Percentiles rank a stretch among this genome's conserved stretches.
Conservation (phyloP, 148 eudicot species). For the Nepenthes gracilis region DNA sequence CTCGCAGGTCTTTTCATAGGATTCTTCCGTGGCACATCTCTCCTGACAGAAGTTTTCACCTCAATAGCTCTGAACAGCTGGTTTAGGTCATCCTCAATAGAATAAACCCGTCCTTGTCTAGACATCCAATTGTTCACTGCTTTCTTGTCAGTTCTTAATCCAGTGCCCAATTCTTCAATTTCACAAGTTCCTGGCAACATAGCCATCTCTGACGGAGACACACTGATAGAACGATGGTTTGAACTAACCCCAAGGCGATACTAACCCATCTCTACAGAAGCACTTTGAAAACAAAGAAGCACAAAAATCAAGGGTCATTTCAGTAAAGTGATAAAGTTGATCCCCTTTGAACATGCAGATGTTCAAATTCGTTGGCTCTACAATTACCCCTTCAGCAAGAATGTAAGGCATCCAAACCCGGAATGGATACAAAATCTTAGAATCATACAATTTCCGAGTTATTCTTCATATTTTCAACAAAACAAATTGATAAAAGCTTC, state of each 20-base stretch:
- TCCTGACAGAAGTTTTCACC: conserved; percentile 26
- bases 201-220: conserved; percentile 25
- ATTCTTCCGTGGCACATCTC: conserved; percentile 31
- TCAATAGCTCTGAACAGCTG: conserved; percentile 65
- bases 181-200: conserved; percentile 32
- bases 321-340: too few species aligned
- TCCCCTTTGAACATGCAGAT: too few species aligned
- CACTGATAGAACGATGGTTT: conserved; percentile 1
- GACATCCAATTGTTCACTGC: conserved; percentile 5
- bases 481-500: too few species aligned
- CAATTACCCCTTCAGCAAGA: too few species aligned
- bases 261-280: conserved; percentile 17
- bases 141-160: conserved; percentile 16
- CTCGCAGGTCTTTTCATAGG: conserved; percentile 69
- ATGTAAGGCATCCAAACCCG: too few species aligned
- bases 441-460: too few species aligned
- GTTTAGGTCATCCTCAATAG: conserved; percentile 68
- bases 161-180: conserved; percentile 41
- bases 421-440: too few species aligned
- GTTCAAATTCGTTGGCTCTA: too few species aligned
- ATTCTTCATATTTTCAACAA: too few species aligned
- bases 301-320: neutral
- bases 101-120: conserved; percentile 40
- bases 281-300: conserved; percentile 12
- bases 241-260: neutral